These are phyloP conservation scores for Linderina pennispora DNA, from an alignment of 192 early-diverging fungal species.

Conservation along the genomic window DNA sequence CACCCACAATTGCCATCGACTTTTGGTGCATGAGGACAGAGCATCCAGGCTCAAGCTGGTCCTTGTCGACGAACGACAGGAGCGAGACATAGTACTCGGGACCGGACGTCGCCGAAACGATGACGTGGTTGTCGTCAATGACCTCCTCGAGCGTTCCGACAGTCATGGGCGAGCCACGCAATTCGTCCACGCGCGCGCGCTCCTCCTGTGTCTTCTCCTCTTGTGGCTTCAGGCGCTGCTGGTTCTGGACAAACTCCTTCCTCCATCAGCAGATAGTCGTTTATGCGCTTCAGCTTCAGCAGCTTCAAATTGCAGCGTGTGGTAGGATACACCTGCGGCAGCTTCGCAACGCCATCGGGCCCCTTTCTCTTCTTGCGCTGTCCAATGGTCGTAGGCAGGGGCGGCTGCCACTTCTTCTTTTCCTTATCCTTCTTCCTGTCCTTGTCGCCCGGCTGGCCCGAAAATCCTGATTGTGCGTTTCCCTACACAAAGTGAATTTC, in stretches of 20 bases:
- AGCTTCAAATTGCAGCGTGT: slow-evolving; percentile 96
- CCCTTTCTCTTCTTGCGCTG: slow-evolving; percentile 96
- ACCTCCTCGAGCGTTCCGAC: slow-evolving; percentile 97
- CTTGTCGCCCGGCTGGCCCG: slow-evolving; percentile 58
- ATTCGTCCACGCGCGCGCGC: slow-evolving; percentile 87
- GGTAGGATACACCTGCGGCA: slow-evolving; percentile 97
- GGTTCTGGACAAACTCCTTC: slow-evolving; percentile 99
- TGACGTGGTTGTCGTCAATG: slow-evolving; percentile 99
- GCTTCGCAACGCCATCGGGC: slow-evolving; percentile 82
- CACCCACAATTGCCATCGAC: slow-evolving; percentile 87
- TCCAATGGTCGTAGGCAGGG: slow-evolving; percentile 96
- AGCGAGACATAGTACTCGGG: slow-evolving; percentile 97
- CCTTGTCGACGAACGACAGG: slow-evolving; percentile 99
- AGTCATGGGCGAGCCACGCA: slow-evolving; percentile 95
- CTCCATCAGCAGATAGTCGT: slow-evolving; percentile 97
- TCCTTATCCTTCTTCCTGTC: slow-evolving; percentile 69
- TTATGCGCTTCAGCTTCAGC: slow-evolving; percentile 95
- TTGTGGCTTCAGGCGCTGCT: slow-evolving; percentile 95
- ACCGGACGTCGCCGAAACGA: slow-evolving; percentile 86
- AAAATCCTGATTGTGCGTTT: slow-evolving; percentile 75
- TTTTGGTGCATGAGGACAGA: slow-evolving; percentile 93
- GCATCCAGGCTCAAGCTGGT: slow-evolving; percentile 94
- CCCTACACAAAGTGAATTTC: slow-evolving; percentile 51
- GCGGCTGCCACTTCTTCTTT: slow-evolving; percentile 99
- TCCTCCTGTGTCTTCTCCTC: slow-evolving; percentile 94